Conservation (phyloP, 106 monocot genomes). For the Platanthera guangdongensis region DNA sequence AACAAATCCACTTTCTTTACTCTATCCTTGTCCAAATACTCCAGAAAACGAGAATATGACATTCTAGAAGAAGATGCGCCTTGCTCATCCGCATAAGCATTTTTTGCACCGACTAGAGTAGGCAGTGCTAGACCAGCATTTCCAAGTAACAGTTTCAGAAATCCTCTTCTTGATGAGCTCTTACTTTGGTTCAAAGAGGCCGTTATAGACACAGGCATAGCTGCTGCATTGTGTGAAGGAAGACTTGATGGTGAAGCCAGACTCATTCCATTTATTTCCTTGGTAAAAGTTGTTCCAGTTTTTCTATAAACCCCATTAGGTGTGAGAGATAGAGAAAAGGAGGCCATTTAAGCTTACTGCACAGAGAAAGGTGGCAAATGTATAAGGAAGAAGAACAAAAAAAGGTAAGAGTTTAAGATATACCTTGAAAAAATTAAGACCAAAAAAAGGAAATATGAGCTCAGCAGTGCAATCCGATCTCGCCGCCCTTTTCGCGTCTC, state of each 20-base stretch:
- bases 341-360: constrained; percentile 35
- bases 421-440: neutral
- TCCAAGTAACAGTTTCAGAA: constrained; percentile 78
- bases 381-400: neutral
- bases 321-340: constrained; percentile 42
- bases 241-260: constrained; percentile 28
- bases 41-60: constrained; percentile 92
- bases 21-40: constrained; percentile 90
- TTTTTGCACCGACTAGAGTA: constrained; percentile 27
- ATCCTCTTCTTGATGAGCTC: constrained; percentile 55
- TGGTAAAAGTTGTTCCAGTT: constrained; percentile 16
- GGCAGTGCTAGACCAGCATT: constrained; percentile 68
- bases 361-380: neutral
- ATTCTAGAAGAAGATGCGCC: constrained; percentile 92
- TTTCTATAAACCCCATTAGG: constrained; percentile 39
- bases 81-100: constrained; percentile 84
- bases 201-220: constrained; percentile 35
- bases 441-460: neutral
- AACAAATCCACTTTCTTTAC: constrained; percentile 85
- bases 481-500: too few species aligned
- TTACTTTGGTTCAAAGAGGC: constrained; percentile 59
- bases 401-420: neutral
- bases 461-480: neutral
- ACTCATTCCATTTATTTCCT: constrained; percentile 47
- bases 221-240: constrained; percentile 19